These are phyloP conservation scores for Aspergillus neotritici DNA, from an alignment of 2,329 filamentous ascomycete species.

Conservation along the genomic window DNA sequence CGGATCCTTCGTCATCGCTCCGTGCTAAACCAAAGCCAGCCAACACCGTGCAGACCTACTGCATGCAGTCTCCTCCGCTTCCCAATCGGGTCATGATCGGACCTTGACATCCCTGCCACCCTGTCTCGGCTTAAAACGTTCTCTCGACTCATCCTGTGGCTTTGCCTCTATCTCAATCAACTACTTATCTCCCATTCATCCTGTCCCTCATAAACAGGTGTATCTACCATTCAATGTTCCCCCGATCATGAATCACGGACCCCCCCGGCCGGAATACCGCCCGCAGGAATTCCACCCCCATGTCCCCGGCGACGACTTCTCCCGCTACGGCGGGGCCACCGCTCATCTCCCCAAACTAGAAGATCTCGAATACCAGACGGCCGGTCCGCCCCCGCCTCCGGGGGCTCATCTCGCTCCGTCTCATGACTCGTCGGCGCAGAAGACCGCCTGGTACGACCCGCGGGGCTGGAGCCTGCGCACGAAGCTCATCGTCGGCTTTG, in stretches of 20 bases:
- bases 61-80: constrained; percentile 7
- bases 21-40: too few species aligned
- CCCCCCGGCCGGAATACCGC: too few species aligned
- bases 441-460: constrained; percentile 42
- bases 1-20: too few species aligned
- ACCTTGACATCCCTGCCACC: constrained; percentile 2
- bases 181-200: too few species aligned
- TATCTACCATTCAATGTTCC: too few species aligned
- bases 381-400: constrained; percentile 10
- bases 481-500: constrained; percentile 44
- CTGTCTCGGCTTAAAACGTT: too few species aligned
- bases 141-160: too few species aligned
- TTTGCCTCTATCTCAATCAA: too few species aligned
- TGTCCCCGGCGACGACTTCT: constrained; percentile 14
- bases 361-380: constrained; percentile 13
- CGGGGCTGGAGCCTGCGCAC: constrained; percentile 50
- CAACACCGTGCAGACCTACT: neutral
- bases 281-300: neutral
- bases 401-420: constrained; percentile 4
- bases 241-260: too few species aligned
- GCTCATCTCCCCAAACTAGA: constrained; percentile 16
- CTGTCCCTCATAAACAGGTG: too few species aligned
- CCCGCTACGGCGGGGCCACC: constrained; percentile 18
- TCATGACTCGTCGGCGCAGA: constrained; percentile 1
- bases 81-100: constrained; percentile 13